Percentiles rank a stretch among this genome's conserved stretches.
These are phyloP conservation scores for Neotropicomus parvogracilis DNA, from an alignment of 1,284 basidiomycete species.

Conservation along the genomic window DNA sequence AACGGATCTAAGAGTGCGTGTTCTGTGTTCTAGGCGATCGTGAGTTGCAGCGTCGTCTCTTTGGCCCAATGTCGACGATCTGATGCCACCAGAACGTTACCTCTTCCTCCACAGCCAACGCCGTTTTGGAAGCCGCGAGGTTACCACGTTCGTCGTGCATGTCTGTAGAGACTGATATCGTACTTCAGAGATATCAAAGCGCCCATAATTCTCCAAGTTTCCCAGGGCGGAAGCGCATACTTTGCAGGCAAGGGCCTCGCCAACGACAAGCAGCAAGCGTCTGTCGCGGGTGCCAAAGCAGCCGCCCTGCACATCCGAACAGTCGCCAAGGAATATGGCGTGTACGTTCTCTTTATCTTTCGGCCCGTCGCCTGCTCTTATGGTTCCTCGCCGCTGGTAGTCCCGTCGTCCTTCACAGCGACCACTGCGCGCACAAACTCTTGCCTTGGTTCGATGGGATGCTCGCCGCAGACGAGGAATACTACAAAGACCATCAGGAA, in stretches of 20 bases:
- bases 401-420: slow-evolving; percentile 97
- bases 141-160: slow-evolving; percentile 19
- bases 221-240: slow-evolving; percentile 95
- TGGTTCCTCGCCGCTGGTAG: slow-evolving; percentile 37
- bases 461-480: slow-evolving; percentile 94
- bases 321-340: slow-evolving; percentile 86
- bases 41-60: slow-evolving; percentile 36
- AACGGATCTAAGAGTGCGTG: not conserved
- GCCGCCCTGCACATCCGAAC: slow-evolving; percentile 92
- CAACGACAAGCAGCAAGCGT: slow-evolving; percentile 97
- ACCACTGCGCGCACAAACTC: slow-evolving; percentile 99
- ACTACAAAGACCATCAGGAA: slow-evolving; percentile 87
- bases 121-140: slow-evolving; percentile 75
- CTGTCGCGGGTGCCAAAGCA: slow-evolving; percentile 87
- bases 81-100: slow-evolving; percentile 53
- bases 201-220: slow-evolving; percentile 97
- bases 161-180: slow-evolving; percentile 7
- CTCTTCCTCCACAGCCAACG: slow-evolving; percentile 74
- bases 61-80: slow-evolving; percentile 2
- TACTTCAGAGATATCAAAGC: slow-evolving; percentile 77
- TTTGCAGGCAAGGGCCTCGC: slow-evolving; percentile 96
- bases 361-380: not conserved
- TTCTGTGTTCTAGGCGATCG: slow-evolving; percentile 48
- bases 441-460: slow-evolving; percentile 99
- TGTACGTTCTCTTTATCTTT: slow-evolving; percentile 52